Evolutionary conservation across 306 rosid genomes (phyloP).

Genomic region (Lathyrus tuberosus): DNA sequence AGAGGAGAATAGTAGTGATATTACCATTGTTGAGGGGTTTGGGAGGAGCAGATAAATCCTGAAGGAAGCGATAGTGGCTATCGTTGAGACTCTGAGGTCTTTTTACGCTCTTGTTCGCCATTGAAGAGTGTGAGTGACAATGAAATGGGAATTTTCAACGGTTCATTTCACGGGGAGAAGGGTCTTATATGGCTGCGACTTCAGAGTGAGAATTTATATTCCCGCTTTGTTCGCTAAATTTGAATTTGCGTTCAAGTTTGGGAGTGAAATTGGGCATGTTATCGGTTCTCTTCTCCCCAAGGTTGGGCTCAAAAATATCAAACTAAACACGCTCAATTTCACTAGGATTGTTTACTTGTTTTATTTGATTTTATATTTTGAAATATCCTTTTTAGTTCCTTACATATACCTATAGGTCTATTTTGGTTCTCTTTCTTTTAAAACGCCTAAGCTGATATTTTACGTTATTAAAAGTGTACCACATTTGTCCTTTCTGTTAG

Average conservation of each 20-base stretch:
- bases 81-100: slow-evolving; percentile 80
- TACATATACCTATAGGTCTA: too few relatives aligned
- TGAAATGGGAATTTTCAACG: neutral
- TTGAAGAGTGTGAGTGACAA: slow-evolving; percentile 19
- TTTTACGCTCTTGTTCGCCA: slow-evolving; percentile 57
- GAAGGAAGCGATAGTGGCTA: slow-evolving; percentile 80
- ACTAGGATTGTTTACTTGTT: too few relatives aligned
- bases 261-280: neutral
- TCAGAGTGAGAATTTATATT: neutral
- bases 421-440: too few relatives aligned
- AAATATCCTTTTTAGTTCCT: too few relatives aligned
- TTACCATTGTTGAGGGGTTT: slow-evolving; percentile 37
- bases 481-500: too few relatives aligned
- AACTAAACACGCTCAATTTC: neutral
- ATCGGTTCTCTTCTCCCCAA: neutral
- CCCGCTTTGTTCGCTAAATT: slow-evolving; percentile 20
- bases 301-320: neutral
- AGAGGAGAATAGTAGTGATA: neutral
- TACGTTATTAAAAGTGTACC: too few relatives aligned
- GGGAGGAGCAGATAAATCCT: slow-evolving; percentile 75
- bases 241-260: neutral
- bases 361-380: too few relatives aligned
- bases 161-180: neutral
- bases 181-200: too few relatives aligned
- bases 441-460: too few relatives aligned